Conservation (phyloP, 2,329 filamentous ascomycete species). For the Clonostachys rosea region DNA sequence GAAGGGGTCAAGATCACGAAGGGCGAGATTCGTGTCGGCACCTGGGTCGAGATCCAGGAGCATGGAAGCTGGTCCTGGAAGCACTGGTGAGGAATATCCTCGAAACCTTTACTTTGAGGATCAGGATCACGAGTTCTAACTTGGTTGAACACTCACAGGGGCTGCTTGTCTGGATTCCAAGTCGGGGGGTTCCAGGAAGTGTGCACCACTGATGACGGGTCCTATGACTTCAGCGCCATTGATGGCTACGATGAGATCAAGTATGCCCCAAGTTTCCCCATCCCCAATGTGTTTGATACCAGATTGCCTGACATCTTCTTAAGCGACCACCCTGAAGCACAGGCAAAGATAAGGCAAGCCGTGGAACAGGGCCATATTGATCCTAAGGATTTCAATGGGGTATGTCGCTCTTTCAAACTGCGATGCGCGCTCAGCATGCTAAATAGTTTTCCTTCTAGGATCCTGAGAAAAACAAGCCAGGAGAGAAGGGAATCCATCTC, state of each 20-base stretch:
- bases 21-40: constrained; percentile 73
- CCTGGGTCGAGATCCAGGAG: constrained; percentile 59
- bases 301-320: background rate
- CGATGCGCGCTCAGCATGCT: background rate
- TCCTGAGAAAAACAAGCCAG: constrained; percentile 66
- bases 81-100: constrained; percentile 65
- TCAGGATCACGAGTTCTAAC: background rate
- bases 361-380: constrained; percentile 76
- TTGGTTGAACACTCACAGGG: constrained; percentile 49
- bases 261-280: constrained; percentile 17
- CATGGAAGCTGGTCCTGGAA: constrained; percentile 71
- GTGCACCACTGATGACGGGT: constrained; percentile 38
- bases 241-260: constrained; percentile 77
- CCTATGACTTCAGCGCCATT: constrained; percentile 59
- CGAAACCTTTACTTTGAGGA: background rate
- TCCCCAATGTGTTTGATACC: background rate
- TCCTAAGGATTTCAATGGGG: constrained; percentile 83
- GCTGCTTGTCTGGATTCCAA: constrained; percentile 77
- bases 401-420: constrained; percentile 38
- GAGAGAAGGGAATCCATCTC: constrained; percentile 58
- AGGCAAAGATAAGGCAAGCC: constrained; percentile 70
- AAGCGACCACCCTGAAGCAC: constrained; percentile 50
- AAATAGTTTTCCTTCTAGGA: constrained; percentile 46
- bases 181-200: constrained; percentile 60
- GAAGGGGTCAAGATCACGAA: constrained; percentile 67